Evolutionary conservation across 1,284 basidiomycete species (phyloP), one percentile per base, ranked within the genome.

Genomic region (Gomphus bonarii): DNA sequence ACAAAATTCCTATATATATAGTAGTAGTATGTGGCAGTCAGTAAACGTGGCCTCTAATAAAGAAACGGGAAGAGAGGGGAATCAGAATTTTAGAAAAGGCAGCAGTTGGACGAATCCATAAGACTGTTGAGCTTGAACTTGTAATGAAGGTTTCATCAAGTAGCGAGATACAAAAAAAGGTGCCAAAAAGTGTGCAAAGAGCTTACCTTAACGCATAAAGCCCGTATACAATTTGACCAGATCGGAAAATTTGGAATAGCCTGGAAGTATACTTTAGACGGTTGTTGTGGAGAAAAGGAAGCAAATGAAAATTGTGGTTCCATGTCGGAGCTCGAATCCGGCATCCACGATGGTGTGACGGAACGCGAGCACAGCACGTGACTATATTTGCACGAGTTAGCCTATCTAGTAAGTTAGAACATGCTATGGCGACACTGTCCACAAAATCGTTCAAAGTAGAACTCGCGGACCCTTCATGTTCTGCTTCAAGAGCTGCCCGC

Each of bases 401-500:
- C 25, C 4, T 25, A 25, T 25, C 25, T 25, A 25, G 3, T 25
- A 25, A 4, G 25, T 40, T 2, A 40, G 38, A 18, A 16, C 6
- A 40, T 14, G 38, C 6, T 40, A 40, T 40, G 38, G 38, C 38
- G 49, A 31, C 9, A 20, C 22, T 7, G 8, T 6, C 18, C 22
- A 65, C 70, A 14, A 73, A 68, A 64, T 71, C 63, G 57, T 84
- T 84, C 66, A 71, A 65, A 22, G 71, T 78, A 48, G 25, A 25
- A 25, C 25, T 25, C 25, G 68, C 70, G 44, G 72, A 73, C 48
- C 59, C 63, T 36, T 63, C 65, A 56, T 77, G 77, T 50, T 65
- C 69, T 30, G 67, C 69, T 58, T 72, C 73, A 62, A 82, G 82
- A 63, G 75, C 78, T 54, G 73, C 74, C 35, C 76, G 80, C 64